Conservation (phyloP, 345 rosid genomes). For the Moricandia arvensis region DNA sequence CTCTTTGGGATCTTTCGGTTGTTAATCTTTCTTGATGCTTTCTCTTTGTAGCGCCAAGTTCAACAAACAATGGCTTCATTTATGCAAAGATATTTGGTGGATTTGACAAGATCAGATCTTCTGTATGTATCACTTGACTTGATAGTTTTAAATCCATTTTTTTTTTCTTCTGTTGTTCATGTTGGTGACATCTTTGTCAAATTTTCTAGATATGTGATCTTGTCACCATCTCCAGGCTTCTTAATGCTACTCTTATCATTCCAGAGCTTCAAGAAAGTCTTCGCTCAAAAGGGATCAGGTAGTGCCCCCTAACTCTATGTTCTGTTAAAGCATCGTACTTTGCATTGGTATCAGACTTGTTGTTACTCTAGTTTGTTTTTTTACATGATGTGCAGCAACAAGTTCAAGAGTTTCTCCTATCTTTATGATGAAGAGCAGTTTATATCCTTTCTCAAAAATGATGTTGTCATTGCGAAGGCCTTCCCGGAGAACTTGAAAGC, state of each 20-base stretch:
- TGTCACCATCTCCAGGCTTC: conserved; percentile 98
- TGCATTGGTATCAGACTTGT: not conserved
- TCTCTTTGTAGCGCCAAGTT: conserved; percentile 55
- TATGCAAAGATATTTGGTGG: conserved; percentile 95
- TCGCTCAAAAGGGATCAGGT: conserved; percentile 89
- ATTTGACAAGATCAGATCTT: conserved; percentile 83
- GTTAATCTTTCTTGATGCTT: conserved; percentile 7
- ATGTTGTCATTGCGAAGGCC: conserved; percentile 61
- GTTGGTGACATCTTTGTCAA: conserved; percentile 51
- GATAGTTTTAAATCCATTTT: not conserved
- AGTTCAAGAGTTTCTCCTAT: conserved; percentile 95
- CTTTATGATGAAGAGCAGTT: conserved; percentile 92
- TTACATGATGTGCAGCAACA: conserved; percentile 48
- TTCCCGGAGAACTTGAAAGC: conserved; percentile 80
- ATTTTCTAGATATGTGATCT: conserved; percentile 99
- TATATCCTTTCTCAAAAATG: conserved; percentile 84
- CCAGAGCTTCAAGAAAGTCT: conserved; percentile 97
- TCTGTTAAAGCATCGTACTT: not conserved
- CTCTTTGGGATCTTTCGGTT: not conserved
- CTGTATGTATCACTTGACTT: conserved; percentile 55
- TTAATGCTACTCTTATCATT: conserved; percentile 99
- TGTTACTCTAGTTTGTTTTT: conserved; percentile 23
- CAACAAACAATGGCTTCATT: conserved; percentile 63
- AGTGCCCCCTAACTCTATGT: not conserved
- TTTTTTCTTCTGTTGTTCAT: conserved; percentile 8